phyloP scores from a whole-genome alignment of 2,329 filamentous ascomycete species.

The Cladosporium sp. region DNA sequence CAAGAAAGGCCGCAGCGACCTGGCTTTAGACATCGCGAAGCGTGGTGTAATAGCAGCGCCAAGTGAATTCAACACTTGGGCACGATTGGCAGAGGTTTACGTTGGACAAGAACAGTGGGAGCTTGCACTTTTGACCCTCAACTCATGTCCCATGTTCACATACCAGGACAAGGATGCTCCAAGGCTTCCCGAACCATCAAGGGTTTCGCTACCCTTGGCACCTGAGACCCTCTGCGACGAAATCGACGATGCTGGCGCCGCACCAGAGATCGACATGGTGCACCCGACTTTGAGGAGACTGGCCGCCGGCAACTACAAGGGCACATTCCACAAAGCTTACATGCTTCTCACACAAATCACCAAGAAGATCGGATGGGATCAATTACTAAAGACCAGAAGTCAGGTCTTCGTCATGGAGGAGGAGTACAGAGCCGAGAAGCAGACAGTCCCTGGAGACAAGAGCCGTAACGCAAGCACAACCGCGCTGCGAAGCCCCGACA shows the following conservation, averaged over 20 bases:
- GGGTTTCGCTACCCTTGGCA: constrained; percentile 82
- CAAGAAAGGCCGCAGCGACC: constrained; percentile 79
- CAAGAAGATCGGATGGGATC: constrained; percentile 95
- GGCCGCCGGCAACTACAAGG: constrained; percentile 85
- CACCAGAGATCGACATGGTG: constrained; percentile 78
- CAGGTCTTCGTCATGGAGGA: constrained; percentile 99
- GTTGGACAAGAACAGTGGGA: constrained; percentile 96
- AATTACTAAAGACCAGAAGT: constrained; percentile 88
- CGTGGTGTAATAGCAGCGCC: constrained; percentile 92
- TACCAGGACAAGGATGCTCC: constrained; percentile 98
- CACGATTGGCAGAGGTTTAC: constrained; percentile 88
- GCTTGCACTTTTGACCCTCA: constrained; percentile 87
- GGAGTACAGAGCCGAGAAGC: constrained; percentile 89
- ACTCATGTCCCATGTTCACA: constrained; percentile 99
- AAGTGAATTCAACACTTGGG: constrained; percentile 97
- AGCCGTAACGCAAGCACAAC: constrained; percentile 78
- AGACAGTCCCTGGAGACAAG: constrained; percentile 48
- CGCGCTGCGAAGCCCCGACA: constrained; percentile 70
- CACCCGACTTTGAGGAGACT: constrained; percentile 84
- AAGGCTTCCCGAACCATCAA: constrained; percentile 87
- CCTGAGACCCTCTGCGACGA: constrained; percentile 90
- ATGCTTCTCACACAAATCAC: constrained; percentile 93
- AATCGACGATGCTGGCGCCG: constrained; percentile 83
- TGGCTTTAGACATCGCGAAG: constrained; percentile 91
- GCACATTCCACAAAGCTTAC: constrained; percentile 95